These are phyloP conservation scores for Xylaria sp. DNA, from an alignment of 2,329 filamentous ascomycete genomes.

Conservation along the genomic window DNA sequence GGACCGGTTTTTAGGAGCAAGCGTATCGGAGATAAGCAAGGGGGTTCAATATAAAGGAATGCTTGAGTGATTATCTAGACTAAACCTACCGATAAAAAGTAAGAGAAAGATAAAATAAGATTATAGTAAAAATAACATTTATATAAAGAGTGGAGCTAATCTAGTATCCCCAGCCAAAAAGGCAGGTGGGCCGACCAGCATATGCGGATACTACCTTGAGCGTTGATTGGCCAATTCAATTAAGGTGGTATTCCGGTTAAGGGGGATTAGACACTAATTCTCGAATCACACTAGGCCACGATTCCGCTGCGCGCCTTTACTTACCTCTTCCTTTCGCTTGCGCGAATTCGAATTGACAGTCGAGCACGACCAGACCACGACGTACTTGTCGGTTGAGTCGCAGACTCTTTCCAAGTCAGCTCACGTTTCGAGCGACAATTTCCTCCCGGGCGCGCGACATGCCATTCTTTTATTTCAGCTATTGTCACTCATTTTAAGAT, in stretches of 20 bases:
- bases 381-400: conserved; percentile 31
- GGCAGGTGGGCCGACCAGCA: too few relatives aligned
- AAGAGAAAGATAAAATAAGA: too few relatives aligned
- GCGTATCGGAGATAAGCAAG: too few relatives aligned
- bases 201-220: too few relatives aligned
- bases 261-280: conserved; percentile 1
- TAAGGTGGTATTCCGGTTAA: too few relatives aligned
- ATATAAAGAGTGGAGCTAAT: too few relatives aligned
- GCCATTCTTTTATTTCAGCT: conserved; percentile 26
- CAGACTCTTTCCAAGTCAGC: conserved; percentile 23
- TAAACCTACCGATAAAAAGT: too few relatives aligned
- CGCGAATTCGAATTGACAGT: conserved; percentile 18
- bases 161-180: too few relatives aligned
- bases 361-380: conserved; percentile 5
- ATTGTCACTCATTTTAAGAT: conserved; percentile 23
- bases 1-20: too few relatives aligned
- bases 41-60: too few relatives aligned
- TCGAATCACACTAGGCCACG: conserved; percentile 32
- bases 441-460: conserved; percentile 24
- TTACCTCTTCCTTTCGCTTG: conserved; percentile 4
- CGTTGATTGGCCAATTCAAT: too few relatives aligned
- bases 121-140: too few relatives aligned
- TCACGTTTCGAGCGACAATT: conserved; percentile 8
- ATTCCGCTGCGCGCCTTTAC: conserved; percentile 18
- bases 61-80: not conserved